Base-by-base conservation (phyloP, 2,329 filamentous ascomycete species). In the Metarhizium rileyi region DNA sequence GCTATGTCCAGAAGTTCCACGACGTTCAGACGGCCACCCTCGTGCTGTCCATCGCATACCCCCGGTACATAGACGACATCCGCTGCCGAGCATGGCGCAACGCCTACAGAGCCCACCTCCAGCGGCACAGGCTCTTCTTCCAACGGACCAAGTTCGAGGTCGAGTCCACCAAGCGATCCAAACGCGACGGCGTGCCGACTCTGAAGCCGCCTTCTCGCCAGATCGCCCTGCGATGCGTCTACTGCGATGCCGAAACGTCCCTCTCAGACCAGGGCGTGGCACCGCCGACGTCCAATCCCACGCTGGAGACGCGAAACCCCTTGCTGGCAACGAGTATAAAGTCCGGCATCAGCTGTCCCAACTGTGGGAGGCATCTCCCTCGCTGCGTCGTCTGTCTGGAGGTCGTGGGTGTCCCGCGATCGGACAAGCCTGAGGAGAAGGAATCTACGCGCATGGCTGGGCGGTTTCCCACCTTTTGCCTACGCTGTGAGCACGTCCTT, bases 11-110 rank as follows among this genome's bases (percentile, higher is more conserved):
- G 57, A 85, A 84, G 56, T 89, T 85, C 63, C 76, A 82, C 60
- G 87, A 91, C 63, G 75, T 87, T 23, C 88, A 94, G 67, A 90
- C 87, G 1, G 85, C 87, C 2, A 84, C 86, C 0, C 73, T 93
- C 2, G 78, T 88, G 52, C 78, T 87, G 50, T 84, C 84, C 12
- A 83, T 86, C 63, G 86, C 84, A 56, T 80, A 82, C 50, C 87
- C 87, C 0, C 76, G 81, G 8, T 91, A 88, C 65, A 82, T 91
- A 56, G 79, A 86, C 64, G 88, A 93, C 63, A 72, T 84, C 41
- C 83, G 88, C 55, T 88, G 84, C 67, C 74, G 76, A 9, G 80
- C 84, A 49, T 91, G 87, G 85, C 83, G 85, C 48, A 78, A 74
- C 55, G 75, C 76, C 33, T 90, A 91, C 63, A 78, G 83, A 50